Percentiles rank a stretch among this genome's conserved stretches.
These are phyloP conservation scores for Fraxinus baroniana DNA, from an alignment of 305 asterid genomes.

Conservation along the genomic window DNA sequence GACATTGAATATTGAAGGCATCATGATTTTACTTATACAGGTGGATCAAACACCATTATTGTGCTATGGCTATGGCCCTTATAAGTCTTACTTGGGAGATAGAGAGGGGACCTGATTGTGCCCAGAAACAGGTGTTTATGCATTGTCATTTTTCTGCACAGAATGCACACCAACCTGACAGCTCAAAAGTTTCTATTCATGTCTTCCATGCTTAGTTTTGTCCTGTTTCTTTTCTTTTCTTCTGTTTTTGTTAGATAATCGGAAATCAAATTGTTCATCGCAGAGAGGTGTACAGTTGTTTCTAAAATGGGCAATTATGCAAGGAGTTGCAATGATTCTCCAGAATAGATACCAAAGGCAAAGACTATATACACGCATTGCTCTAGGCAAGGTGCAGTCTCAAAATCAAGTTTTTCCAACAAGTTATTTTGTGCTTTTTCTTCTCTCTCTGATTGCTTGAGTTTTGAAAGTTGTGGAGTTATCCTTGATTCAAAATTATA, in stretches of 20 bases:
- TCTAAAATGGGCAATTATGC: slow-evolving; percentile 97
- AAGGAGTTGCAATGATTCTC: slow-evolving; percentile 96
- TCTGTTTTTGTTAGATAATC: slow-evolving; percentile 16
- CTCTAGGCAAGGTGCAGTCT: slow-evolving; percentile 81
- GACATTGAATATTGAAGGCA: neutral
- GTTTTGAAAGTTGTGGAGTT: neutral
- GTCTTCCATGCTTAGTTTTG: slow-evolving; percentile 4
- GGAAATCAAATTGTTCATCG: slow-evolving; percentile 30
- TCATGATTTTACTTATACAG: slow-evolving; percentile 43
- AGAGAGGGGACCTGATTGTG: slow-evolving; percentile 76
- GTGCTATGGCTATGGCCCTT: slow-evolving; percentile 94
- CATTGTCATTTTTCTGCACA: slow-evolving; percentile 6
- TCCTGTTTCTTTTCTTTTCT: slow-evolving; percentile 12
- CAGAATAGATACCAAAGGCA: slow-evolving; percentile 96
- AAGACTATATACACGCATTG: slow-evolving; percentile 98
- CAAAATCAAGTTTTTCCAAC: slow-evolving; percentile 5
- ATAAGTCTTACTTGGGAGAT: slow-evolving; percentile 99
- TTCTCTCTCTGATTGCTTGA: neutral
- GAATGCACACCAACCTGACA: slow-evolving; percentile 13
- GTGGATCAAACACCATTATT: slow-evolving; percentile 69
- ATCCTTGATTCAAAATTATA: neutral
- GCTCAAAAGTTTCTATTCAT: slow-evolving; percentile 15
- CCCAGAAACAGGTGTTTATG: slow-evolving; percentile 77
- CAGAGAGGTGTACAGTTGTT: slow-evolving; percentile 88
- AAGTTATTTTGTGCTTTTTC: slow-evolving; percentile 2